phyloP scores from a whole-genome alignment of 257 asterid genomes.

The Nicotiana tomentosiformis region DNA sequence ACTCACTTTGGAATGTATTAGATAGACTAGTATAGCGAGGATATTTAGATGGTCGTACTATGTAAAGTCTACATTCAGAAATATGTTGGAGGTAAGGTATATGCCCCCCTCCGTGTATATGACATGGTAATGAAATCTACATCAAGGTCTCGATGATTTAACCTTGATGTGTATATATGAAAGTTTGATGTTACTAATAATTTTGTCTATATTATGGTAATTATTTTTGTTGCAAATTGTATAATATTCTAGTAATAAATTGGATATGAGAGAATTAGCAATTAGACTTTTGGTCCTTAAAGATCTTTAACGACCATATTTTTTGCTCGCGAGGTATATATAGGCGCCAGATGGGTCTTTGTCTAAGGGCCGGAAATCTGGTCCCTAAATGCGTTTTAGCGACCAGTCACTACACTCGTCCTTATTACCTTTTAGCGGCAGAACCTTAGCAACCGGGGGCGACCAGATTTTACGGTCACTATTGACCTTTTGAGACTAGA shows the following conservation, averaged over 20 bases:
- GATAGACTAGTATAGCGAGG: not conserved
- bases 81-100: not conserved
- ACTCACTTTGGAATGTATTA: not conserved
- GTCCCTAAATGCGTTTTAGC: not conserved
- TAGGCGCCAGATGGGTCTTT: no score
- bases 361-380: not conserved
- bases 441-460: not conserved
- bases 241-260: not conserved
- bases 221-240: no score
- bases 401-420: not conserved
- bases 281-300: no score
- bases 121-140: not conserved
- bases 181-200: no score
- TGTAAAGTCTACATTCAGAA: not conserved
- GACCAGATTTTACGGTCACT: no score
- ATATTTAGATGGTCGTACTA: not conserved
- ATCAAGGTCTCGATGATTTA: not conserved
- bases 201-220: no score
- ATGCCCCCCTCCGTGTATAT: not conserved
- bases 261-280: no score
- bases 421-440: no score
- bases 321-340: no score
- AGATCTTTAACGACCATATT: not conserved
- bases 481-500: not conserved
- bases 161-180: no score